Evolutionary conservation across 495 filamentous ascomycete species (phyloP), one percentile per base, ranked within the genome.

Genomic region (Astrothelium subdiscretum): DNA sequence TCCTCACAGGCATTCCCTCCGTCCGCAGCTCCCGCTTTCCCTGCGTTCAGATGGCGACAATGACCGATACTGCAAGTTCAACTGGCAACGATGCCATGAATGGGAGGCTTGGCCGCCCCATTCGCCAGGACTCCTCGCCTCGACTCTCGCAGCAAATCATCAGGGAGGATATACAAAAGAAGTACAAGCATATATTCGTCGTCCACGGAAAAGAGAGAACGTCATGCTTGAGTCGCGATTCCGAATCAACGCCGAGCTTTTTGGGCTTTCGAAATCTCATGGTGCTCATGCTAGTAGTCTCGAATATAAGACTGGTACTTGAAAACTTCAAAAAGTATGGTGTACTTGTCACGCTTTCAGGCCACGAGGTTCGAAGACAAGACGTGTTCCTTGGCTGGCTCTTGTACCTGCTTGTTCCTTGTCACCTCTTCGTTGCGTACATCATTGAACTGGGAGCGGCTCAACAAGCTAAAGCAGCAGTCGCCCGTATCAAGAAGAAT

Each of bases 271-370:
- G 92, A 32, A 98, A 98, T 67, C 78, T 98, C 57, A 97, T 97
- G 92, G 89, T 96, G 13, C 85, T 97, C 64, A 89, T 96, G 40
- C 57, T 69, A 89, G 90, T 97, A 67, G 92, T 91, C 51, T 91
- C 91, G 70, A 98, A 98, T 67, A 77, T 98, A 10, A 83, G 94
- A 65, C 79, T 98, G 64, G 85, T 98, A 63, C 90, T 98, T 67
- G 94, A 97, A 77, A 98, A 98, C 68, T 95, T 90, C 68, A 88
- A 91, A 79, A 98, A 98, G 87, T 97, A 97, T 71, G 92, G 92
- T 27, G 90, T 97, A 44, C 77, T 98, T 13, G 95, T 98, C 62
- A 95, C 92, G 70, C 79, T 98, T 59, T 83, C 84, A 66, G 95
- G 92, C 71, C 89, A 95, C 71, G 89, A 96, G 71, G 94, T 95